These are phyloP conservation scores for Mycena rebaudengoi DNA, from an alignment of 768 basidiomycete genomes.

Conservation along the genomic window DNA sequence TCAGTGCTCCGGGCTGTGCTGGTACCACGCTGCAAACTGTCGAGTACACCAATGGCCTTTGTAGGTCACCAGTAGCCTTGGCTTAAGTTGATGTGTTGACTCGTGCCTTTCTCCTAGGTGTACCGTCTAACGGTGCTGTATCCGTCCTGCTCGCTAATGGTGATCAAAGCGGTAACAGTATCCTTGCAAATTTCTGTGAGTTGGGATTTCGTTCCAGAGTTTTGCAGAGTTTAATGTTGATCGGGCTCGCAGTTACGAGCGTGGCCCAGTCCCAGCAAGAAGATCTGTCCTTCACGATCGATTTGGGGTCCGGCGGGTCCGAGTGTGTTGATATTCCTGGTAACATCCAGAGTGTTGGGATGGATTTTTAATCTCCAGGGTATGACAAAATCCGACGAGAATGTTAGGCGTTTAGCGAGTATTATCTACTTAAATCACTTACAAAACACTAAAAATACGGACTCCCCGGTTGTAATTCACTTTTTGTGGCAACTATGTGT, in stretches of 20 bases:
- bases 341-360: conserved; percentile 1
- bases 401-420: too few species aligned
- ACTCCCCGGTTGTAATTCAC: too few species aligned
- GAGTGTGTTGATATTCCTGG: not conserved
- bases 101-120: not conserved
- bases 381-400: too few species aligned
- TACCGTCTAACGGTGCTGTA: not conserved
- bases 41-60: not conserved
- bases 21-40: conserved; percentile 1
- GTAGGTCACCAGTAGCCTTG: not conserved
- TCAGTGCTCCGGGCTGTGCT: not conserved
- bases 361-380: too few species aligned
- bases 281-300: not conserved
- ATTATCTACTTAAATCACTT: too few species aligned
- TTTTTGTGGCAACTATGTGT: too few species aligned
- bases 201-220: not conserved
- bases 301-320: not conserved
- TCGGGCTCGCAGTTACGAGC: not conserved
- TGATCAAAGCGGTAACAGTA: not conserved
- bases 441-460: too few species aligned
- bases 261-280: not conserved
- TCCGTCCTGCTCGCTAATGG: not conserved
- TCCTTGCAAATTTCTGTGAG: conserved; percentile 2
- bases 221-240: not conserved
- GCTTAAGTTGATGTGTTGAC: not conserved